A percentile compares a stretch with the other conserved stretches of the same genome.
phyloP scores from a whole-genome alignment of 495 filamentous ascomycete species.

The Xylaria telfairii region DNA sequence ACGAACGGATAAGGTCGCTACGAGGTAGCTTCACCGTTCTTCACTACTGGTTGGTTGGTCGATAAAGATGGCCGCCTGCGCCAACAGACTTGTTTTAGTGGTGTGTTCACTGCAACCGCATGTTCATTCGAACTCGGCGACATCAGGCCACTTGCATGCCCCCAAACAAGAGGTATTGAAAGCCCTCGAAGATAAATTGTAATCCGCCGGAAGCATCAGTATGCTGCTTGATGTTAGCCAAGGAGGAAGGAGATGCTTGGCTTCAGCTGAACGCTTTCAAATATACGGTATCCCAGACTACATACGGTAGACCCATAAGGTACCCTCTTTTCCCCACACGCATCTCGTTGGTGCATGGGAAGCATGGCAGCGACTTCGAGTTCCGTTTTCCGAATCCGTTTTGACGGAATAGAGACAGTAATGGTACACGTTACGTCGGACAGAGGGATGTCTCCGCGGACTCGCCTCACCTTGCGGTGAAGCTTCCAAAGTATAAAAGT shows the following conservation, averaged over 20 bases:
- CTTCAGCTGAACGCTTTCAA: conserved; percentile 13
- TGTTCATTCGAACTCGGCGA: background rate
- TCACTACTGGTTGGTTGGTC: background rate
- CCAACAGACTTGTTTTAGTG: conserved; percentile 3
- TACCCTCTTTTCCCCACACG: background rate
- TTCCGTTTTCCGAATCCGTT: conserved; percentile 9
- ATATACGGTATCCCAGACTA: background rate
- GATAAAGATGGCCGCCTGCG: background rate
- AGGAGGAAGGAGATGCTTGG: background rate
- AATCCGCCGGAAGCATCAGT: background rate
- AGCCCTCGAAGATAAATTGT: background rate
- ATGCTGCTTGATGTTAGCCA: background rate
- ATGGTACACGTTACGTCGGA: background rate
- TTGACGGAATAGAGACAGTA: background rate
- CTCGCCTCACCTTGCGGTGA: background rate
- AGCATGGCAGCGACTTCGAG: background rate
- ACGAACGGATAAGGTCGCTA: conserved; percentile 11
- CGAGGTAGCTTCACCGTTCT: background rate
- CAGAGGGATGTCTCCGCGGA: background rate
- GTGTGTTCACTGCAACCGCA: conserved; percentile 5
- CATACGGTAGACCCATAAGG: background rate
- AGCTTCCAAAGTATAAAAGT: background rate
- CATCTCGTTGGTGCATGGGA: background rate
- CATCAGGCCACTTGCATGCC: conserved; percentile 13
- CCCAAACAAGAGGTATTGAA: background rate